These are phyloP conservation scores for Aspergillus alliaceus DNA, from an alignment of 2,329 filamentous ascomycete genomes.

Conservation along the genomic window DNA sequence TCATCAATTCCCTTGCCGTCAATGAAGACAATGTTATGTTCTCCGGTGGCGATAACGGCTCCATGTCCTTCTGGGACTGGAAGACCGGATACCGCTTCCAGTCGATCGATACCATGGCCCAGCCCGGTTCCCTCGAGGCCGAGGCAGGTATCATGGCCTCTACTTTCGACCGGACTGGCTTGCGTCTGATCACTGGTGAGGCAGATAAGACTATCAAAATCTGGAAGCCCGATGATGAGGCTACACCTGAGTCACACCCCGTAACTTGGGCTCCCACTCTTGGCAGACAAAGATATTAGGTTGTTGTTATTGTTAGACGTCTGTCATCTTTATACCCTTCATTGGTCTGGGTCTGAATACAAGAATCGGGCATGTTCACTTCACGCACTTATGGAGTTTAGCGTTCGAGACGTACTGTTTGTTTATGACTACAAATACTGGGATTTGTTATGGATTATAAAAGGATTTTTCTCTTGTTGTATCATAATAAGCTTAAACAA, in stretches of 20 bases:
- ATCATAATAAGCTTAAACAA: conserved; percentile 5
- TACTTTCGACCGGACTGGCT: conserved; percentile 84
- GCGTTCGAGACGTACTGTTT: conserved; percentile 20
- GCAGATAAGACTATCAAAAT: conserved; percentile 98
- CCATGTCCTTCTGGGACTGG: conserved; percentile 98
- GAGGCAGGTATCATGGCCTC: conserved; percentile 94
- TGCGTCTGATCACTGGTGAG: conserved; percentile 90
- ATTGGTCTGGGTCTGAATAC: conserved; percentile 24
- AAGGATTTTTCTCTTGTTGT: conserved; percentile 11
- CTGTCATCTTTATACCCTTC: conserved; percentile 15
- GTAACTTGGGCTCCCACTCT: conserved; percentile 87
- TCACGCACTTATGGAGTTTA: conserved; percentile 34
- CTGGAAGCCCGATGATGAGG: conserved; percentile 90
- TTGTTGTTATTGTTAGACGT: conserved; percentile 3
- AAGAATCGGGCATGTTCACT: conserved; percentile 8
- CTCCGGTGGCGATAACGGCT: conserved; percentile 92
- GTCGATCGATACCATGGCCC: conserved; percentile 82
- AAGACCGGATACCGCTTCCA: conserved; percentile 94
- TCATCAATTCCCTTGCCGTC: conserved; percentile 90
- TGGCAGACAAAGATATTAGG: conserved; percentile 71
- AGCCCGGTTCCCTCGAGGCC: conserved; percentile 90
- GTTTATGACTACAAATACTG: conserved; percentile 5
- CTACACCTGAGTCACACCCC: conserved; percentile 87
- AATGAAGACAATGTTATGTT: conserved; percentile 96
- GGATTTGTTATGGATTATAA: conserved; percentile 10